phyloP scores from a whole-genome alignment of 495 filamentous ascomycete species.

The Podospora pseudoanserina region DNA sequence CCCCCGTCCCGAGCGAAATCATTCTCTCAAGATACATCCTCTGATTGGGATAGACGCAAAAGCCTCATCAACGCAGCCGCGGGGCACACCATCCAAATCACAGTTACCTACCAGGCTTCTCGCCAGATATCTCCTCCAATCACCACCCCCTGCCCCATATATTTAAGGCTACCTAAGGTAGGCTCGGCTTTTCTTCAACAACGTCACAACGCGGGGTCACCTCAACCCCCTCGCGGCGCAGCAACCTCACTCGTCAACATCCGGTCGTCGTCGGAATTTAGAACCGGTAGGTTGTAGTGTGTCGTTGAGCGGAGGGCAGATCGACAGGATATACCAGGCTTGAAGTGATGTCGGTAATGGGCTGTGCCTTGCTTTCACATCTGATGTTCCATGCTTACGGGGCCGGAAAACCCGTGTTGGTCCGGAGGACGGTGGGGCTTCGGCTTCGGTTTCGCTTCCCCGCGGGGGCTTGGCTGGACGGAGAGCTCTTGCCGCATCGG shows the following conservation, averaged over 20 bases:
- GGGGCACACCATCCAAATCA: neutral
- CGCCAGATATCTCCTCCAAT: neutral
- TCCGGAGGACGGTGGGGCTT: neutral
- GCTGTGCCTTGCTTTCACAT: neutral
- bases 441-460: neutral
- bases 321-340: too few species aligned
- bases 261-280: neutral
- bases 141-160: neutral
- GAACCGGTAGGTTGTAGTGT: neutral
- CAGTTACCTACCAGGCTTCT: neutral
- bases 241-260: neutral
- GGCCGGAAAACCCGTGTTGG: neutral
- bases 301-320: too few species aligned
- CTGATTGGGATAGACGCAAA: neutral
- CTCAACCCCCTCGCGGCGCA: neutral
- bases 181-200: neutral
- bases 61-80: neutral
- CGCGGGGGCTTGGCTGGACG: neutral
- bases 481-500: neutral
- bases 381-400: neutral
- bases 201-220: neutral
- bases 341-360: too few species aligned
- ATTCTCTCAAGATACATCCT: neutral
- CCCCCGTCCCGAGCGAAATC: neutral
- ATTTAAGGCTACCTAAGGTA: neutral